phyloP scores from a whole-genome alignment of 2,329 filamentous ascomycete genomes.

The Alternaria gansuensis region DNA sequence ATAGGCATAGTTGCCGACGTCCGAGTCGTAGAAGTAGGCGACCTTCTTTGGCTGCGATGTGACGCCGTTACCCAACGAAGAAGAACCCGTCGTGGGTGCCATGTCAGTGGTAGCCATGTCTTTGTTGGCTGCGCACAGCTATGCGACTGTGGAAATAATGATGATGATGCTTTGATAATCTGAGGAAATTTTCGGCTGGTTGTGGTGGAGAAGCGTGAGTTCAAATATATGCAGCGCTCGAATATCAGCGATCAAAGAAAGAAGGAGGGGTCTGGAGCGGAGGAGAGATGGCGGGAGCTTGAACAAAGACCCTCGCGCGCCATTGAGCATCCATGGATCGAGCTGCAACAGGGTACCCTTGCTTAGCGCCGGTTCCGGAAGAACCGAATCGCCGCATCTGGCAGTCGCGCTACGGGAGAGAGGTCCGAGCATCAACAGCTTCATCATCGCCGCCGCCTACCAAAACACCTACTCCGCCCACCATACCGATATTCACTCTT shows the following conservation, averaged over 20 bases:
- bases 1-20: slow-evolving; percentile 98
- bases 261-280: slow-evolving; percentile 14
- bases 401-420: slow-evolving; percentile 24
- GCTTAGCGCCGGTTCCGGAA: slow-evolving; percentile 23
- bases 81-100: slow-evolving; percentile 21
- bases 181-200: not conserved
- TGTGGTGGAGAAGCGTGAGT: not conserved
- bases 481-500: not conserved
- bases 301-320: slow-evolving; percentile 21
- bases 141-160: slow-evolving; percentile 15
- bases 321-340: slow-evolving; percentile 16
- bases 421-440: slow-evolving; percentile 25
- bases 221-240: not conserved
- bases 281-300: slow-evolving; percentile 23
- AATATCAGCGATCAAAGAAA: slow-evolving; percentile 1
- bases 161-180: not conserved
- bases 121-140: slow-evolving; percentile 27
- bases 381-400: slow-evolving; percentile 21
- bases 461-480: slow-evolving; percentile 12
- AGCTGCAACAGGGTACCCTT: slow-evolving; percentile 22
- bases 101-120: slow-evolving; percentile 27
- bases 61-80: slow-evolving; percentile 37
- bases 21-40: slow-evolving; percentile 97
- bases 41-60: slow-evolving; percentile 72
- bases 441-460: slow-evolving; percentile 24